These are phyloP conservation scores for Tylopilus balloui DNA, from an alignment of 768 basidiomycete genomes.

Conservation along the genomic window DNA sequence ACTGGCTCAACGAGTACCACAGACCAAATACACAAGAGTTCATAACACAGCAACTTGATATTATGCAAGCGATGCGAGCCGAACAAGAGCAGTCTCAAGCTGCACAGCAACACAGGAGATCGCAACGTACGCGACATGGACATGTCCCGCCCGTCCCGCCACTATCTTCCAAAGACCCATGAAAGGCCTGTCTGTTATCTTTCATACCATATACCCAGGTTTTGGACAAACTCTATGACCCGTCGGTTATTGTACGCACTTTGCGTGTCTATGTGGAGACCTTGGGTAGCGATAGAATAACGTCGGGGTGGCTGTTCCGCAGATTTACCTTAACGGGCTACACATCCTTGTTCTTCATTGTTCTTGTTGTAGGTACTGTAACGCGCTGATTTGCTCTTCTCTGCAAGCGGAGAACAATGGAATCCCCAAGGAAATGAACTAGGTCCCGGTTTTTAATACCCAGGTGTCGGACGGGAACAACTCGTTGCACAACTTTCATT, in stretches of 20 bases:
- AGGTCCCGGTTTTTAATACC: conserved; percentile 2
- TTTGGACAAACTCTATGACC: conserved; percentile 3
- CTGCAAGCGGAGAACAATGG: conserved; percentile 24
- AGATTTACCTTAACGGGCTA: conserved; percentile 15
- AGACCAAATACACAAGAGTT: conserved; percentile 83
- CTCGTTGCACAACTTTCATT: neutral
- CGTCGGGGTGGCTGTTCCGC: conserved; percentile 7
- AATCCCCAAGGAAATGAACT: conserved; percentile 23
- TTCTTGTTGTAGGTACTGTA: conserved; percentile 16
- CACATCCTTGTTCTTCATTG: conserved; percentile 18
- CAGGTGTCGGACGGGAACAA: neutral
- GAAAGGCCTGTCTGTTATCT: conserved; percentile 4
- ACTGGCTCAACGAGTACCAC: conserved; percentile 7
- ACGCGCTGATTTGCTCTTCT: conserved; percentile 2
- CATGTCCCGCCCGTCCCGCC: conserved; percentile 27
- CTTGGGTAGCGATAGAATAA: neutral
- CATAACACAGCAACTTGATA: conserved; percentile 80
- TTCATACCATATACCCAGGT: conserved; percentile 29
- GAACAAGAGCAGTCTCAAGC: conserved; percentile 75
- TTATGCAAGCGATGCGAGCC: conserved; percentile 75
- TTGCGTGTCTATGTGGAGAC: conserved; percentile 6
- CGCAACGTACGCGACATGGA: conserved; percentile 47
- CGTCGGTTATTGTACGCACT: neutral
- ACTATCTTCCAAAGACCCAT: conserved; percentile 25
- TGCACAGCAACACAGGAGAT: conserved; percentile 54